A percentile compares a stretch with the other conserved stretches of the same genome.
Evolutionary conservation across 108 stramenopile species (phyloP).

Genomic region (Cyclotella kingstonii): DNA sequence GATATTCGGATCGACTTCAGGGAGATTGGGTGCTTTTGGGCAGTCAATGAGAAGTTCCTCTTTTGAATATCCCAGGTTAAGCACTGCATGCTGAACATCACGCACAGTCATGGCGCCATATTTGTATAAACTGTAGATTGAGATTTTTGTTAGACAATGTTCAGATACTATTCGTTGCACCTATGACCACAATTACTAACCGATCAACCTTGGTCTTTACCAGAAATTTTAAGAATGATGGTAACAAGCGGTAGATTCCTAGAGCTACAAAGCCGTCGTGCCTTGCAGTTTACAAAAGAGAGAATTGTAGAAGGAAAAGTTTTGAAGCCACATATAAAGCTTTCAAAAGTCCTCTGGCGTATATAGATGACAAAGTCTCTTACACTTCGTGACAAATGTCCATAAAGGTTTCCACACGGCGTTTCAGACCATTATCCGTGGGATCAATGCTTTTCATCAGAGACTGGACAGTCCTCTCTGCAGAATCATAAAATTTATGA

Average conservation of each 20-base stretch:
- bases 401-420: constrained; percentile 20
- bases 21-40: constrained; percentile 35
- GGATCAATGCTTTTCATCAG: constrained; percentile 27
- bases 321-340: background rate
- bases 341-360: background rate
- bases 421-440: constrained; percentile 17
- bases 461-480: constrained; percentile 15
- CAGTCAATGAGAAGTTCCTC: constrained; percentile 25
- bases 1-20: constrained; percentile 46
- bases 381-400: constrained; percentile 35
- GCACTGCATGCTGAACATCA: constrained; percentile 41
- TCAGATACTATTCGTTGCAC: background rate
- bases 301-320: background rate
- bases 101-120: constrained; percentile 38
- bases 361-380: background rate
- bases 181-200: background rate
- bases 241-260: constrained; percentile 31
- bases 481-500: constrained; percentile 30
- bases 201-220: constrained; percentile 27
- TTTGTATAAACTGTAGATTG: constrained; percentile 21
- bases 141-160: background rate
- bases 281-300: constrained; percentile 5
- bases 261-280: constrained; percentile 45
- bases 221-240: constrained; percentile 34
- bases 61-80: constrained; percentile 26